Percentiles rank a stretch among this genome's conserved stretches.
These are phyloP conservation scores for Herpomyces periplanetae DNA, from an alignment of 2,329 filamentous ascomycete species.

Conservation along the genomic window DNA sequence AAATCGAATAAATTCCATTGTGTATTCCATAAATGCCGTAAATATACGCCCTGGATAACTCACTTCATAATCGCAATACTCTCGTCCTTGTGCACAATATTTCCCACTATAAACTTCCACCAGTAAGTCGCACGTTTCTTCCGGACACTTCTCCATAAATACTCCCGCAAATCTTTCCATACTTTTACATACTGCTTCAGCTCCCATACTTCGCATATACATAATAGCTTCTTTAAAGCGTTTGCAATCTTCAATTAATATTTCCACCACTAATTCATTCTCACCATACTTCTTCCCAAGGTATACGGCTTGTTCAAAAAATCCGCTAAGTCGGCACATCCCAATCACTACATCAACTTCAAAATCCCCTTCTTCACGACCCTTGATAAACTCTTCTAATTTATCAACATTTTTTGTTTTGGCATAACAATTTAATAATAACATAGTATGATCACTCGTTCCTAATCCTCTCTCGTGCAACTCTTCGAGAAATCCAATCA, in stretches of 20 bases:
- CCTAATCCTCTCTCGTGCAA: slow-evolving; percentile 74
- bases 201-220: slow-evolving; percentile 60
- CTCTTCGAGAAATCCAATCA: slow-evolving; percentile 88
- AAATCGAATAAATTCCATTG: slow-evolving; percentile 64
- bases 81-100: slow-evolving; percentile 22
- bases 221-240: slow-evolving; percentile 54
- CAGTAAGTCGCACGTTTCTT: slow-evolving; percentile 48
- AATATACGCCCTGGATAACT: slow-evolving; percentile 65
- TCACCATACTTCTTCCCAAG: slow-evolving; percentile 77
- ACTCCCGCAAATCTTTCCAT: slow-evolving; percentile 40
- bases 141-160: slow-evolving; percentile 46
- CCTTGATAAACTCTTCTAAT: slow-evolving; percentile 81
- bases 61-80: slow-evolving; percentile 22
- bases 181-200: slow-evolving; percentile 19
- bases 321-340: slow-evolving; percentile 89
- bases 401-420: slow-evolving; percentile 93
- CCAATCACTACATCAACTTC: slow-evolving; percentile 84
- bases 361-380: slow-evolving; percentile 70
- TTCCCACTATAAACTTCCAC: slow-evolving; percentile 74
- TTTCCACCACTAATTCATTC: slow-evolving; percentile 69
- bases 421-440: slow-evolving; percentile 82
- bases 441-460: slow-evolving; percentile 70
- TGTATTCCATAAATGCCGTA: slow-evolving; percentile 77
- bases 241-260: slow-evolving; percentile 76
- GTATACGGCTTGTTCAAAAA: slow-evolving; percentile 84